These are phyloP conservation scores for Trichoderma simmonsii DNA, from an alignment of 2,329 filamentous ascomycete genomes.

Conservation along the genomic window DNA sequence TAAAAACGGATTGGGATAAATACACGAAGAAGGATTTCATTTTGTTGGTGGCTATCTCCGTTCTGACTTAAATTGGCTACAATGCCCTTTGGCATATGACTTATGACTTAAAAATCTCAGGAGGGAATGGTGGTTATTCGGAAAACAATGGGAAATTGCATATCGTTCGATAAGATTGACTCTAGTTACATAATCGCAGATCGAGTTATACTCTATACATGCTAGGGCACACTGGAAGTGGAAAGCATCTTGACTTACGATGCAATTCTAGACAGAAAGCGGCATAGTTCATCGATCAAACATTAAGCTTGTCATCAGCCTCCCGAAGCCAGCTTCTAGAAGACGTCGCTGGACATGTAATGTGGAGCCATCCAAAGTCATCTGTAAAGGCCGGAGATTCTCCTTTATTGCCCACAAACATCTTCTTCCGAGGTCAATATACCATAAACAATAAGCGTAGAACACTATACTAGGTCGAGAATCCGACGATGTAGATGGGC, in stretches of 20 bases:
- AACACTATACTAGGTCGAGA: background rate
- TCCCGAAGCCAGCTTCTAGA: background rate
- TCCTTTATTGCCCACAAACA: background rate
- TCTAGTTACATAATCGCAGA: background rate
- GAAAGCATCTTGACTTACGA: background rate
- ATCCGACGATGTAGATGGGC: background rate
- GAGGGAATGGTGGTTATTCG: background rate
- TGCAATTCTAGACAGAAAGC: background rate
- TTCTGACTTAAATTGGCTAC: background rate
- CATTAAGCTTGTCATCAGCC: background rate
- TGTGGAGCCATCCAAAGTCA: background rate
- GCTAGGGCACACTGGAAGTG: background rate
- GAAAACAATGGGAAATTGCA: background rate
- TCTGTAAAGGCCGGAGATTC: background rate
- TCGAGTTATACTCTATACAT: background rate
- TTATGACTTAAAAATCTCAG: background rate
- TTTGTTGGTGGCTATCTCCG: background rate
- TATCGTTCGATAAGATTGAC: background rate
- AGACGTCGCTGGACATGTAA: background rate
- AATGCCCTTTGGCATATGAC: background rate
- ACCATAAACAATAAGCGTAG: background rate
- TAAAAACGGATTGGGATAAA: background rate
- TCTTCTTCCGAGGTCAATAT: background rate
- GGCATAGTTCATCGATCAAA: background rate
- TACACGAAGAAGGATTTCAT: background rate